Evolutionary conservation across 1,284 basidiomycete species (phyloP), one percentile per base, ranked within the genome.

Genomic region (Entoloma clypeatum): DNA sequence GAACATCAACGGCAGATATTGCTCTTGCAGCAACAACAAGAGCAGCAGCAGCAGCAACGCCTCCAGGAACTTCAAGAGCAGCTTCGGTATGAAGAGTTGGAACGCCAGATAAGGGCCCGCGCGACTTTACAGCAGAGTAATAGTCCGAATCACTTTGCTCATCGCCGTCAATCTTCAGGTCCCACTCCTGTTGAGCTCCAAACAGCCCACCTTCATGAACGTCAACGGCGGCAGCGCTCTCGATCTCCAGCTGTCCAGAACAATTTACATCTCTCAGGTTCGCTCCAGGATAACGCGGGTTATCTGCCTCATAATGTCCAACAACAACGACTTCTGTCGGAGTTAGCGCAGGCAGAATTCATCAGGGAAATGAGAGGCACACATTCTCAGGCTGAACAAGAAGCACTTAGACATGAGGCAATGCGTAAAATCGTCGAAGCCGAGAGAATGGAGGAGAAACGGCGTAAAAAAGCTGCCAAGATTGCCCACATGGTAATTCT

Each of bases 351-450:
- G 45, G 74, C 67, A 3, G 82, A 86, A 49, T 79, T 83, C 41
- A 56, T 81, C 44, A 73, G 72, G 36, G 79, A 78, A 39, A 67
- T 81, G 60, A 78, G 81, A 45, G 74, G 72, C 13, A 59, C 47
- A 16, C 40, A 71, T 2, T 65, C 70, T 43, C 75, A 71, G 32
- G 77, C 72, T 34, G 74, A 86, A 45, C 83, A 86, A 52, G 84
- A 87, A 43, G 71, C 77, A 3, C 62, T 92, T 17, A 69, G 81
- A 45, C 69, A 69, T 18, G 87, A 91, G 59, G 85, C 89, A 0
- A 85, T 89, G 79, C 74, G 81, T 45, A 88, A 90, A 65, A 93
- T 94, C 50, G 71, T 85, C 60, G 88, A 92, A 61, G 83, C 89
- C 1, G 91, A 94, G 59, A 75, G 74, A 52, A 82, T 86, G 75